These are phyloP conservation scores for Westerdykella sp. DNA, from an alignment of 2,329 filamentous ascomycete species.

Conservation along the genomic window DNA sequence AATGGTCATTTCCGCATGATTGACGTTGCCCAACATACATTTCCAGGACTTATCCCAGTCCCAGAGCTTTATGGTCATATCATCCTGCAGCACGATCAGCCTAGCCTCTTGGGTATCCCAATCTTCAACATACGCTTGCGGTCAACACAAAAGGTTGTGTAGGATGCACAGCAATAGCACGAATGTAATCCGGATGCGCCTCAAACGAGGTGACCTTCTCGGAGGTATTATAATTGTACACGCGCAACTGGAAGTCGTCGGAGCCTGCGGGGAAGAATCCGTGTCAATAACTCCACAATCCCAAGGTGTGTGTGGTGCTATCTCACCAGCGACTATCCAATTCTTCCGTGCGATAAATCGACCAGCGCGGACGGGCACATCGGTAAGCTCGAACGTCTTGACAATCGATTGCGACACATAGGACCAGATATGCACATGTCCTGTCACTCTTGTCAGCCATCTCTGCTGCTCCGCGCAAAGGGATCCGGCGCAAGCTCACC, in stretches of 20 bases:
- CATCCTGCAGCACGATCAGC: constrained; percentile 28
- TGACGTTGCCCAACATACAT: constrained; percentile 45
- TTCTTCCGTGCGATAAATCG: constrained; percentile 97
- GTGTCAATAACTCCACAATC: constrained; percentile 13
- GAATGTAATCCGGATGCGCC: constrained; percentile 96
- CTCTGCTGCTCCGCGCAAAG: constrained; percentile 3
- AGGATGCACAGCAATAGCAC: constrained; percentile 91
- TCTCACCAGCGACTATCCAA: constrained; percentile 83
- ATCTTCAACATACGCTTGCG: constrained; percentile 53
- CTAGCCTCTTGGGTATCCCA: background rate
- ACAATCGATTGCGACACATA: constrained; percentile 75
- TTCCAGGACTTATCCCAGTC: constrained; percentile 99
- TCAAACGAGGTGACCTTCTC: constrained; percentile 98
- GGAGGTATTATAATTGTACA: constrained; percentile 97
- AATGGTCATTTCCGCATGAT: background rate
- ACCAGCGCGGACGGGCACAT: constrained; percentile 94
- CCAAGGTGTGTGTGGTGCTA: background rate
- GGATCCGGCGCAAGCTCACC: constrained; percentile 47
- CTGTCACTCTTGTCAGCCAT: constrained; percentile 44
- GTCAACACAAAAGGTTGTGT: constrained; percentile 94
- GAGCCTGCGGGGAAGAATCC: constrained; percentile 41
- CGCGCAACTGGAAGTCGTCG: constrained; percentile 78
- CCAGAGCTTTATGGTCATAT: constrained; percentile 76
- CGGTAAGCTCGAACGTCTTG: constrained; percentile 97
- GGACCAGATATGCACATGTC: constrained; percentile 99